phyloP scores from a whole-genome alignment of 306 rosid species.

The Malus fusca region DNA sequence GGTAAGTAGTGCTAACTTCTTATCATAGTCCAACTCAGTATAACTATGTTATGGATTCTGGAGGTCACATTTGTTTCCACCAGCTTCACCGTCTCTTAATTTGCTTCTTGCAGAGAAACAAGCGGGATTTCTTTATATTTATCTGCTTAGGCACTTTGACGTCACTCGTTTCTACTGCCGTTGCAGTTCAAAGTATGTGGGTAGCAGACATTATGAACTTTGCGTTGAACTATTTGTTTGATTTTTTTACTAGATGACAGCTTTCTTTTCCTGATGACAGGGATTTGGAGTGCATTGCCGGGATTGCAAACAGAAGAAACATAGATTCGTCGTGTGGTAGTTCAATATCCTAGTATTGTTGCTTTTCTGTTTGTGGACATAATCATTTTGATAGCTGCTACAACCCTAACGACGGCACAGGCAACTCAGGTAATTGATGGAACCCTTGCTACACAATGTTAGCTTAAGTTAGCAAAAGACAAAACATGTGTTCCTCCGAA shows the following conservation, averaged over 20 bases:
- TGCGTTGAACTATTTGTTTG: conserved; percentile 3
- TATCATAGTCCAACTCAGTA: neutral
- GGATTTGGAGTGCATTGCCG: conserved; percentile 52
- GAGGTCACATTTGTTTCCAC: neutral
- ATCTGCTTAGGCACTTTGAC: conserved; percentile 62
- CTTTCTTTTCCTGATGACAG: conserved; percentile 40
- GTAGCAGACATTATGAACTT: conserved; percentile 13
- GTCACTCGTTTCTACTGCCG: conserved; percentile 36
- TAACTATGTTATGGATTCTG: neutral
- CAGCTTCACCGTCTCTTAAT: conserved; percentile 17
- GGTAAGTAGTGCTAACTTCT: conserved; percentile 36
- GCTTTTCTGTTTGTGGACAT: conserved; percentile 53
- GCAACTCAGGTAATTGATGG: conserved; percentile 56
- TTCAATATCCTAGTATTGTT: conserved; percentile 54
- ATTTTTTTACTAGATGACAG: conserved; percentile 15
- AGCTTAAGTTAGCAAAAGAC: neutral
- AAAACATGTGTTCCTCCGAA: neutral
- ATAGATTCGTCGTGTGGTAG: conserved; percentile 53
- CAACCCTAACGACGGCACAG: conserved; percentile 61
- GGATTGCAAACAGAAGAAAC: conserved; percentile 45
- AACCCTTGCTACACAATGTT: neutral
- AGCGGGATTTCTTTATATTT: conserved; percentile 75
- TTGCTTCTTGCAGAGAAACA: conserved; percentile 78
- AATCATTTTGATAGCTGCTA: conserved; percentile 33
- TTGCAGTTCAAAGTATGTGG: conserved; percentile 66